Evolutionary conservation across 225 moss, liverwort and hornwort species (phyloP).

Genomic region (Sphagnum tenellum): DNA sequence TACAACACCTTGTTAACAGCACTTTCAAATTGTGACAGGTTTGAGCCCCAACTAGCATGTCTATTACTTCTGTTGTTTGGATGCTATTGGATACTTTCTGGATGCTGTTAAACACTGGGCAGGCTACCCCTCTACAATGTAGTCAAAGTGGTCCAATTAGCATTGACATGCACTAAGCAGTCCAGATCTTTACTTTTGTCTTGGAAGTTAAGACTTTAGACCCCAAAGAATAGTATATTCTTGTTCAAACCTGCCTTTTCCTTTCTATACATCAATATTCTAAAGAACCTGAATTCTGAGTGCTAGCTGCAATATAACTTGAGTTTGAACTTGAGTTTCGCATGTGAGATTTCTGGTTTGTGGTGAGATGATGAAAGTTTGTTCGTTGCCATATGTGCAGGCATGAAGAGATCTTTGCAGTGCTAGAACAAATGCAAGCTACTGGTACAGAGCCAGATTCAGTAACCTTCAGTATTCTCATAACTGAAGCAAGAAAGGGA

Average conservation of each 20-base stretch:
- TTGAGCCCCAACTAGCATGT: slow-evolving; percentile 1
- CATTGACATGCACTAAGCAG: neutral
- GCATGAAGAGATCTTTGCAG: slow-evolving; percentile 24
- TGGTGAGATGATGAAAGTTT: slow-evolving; percentile 9
- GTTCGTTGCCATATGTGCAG: slow-evolving; percentile 20
- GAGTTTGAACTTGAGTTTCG: too few relatives aligned
- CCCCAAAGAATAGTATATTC: neutral
- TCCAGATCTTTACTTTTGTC: neutral
- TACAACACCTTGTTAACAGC: slow-evolving; percentile 79
- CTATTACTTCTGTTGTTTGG: slow-evolving; percentile 2
- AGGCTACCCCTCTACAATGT: too few relatives aligned
- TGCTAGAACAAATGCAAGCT: slow-evolving; percentile 64
- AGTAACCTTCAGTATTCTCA: slow-evolving; percentile 73
- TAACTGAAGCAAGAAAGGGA: slow-evolving; percentile 36
- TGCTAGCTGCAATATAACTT: too few relatives aligned
- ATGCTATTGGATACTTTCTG: neutral
- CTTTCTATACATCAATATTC: too few relatives aligned
- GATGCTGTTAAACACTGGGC: too few relatives aligned
- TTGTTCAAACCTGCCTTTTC: too few relatives aligned
- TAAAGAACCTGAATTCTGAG: too few relatives aligned
- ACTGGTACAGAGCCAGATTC: slow-evolving; percentile 53
- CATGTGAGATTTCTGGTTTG: neutral
- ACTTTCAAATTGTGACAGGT: slow-evolving; percentile 67
- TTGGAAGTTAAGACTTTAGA: neutral
- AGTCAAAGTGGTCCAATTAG: too few relatives aligned